Base-by-base conservation (phyloP, 257 asterid species). In the Buddleja alternifolia region DNA sequence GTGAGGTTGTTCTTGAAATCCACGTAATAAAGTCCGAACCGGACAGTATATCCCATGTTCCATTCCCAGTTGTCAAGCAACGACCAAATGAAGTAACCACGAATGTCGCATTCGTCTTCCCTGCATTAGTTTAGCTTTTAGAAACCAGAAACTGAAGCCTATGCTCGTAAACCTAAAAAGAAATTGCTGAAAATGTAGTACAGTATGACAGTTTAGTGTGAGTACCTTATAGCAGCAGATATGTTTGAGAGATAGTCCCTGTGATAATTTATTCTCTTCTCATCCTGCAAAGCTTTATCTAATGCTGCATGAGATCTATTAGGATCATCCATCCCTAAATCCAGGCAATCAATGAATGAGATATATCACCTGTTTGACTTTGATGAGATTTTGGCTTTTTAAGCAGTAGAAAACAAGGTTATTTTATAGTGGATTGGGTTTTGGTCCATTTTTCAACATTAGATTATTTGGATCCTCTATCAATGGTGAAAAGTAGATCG, bases 11-110 rank as follows among this genome's bases (percentile, higher is more conserved):
- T 89, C 72, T 79, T 85, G 86, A 83, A 92, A 75, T 92, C 96
- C 45, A 92, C 95, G 58, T 85, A 86, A 64, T 89, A 89, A 19
- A 92, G 73, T 3, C 98, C 98, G 48, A 89, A 92, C 15, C 96
- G 73, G 11, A 87, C 92, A 0, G 96, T 90, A 63, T 86, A 92
- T 6, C 97, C 97, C 85, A 84, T 71, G 85, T 92, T 90, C 98
- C 98, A 92, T 80, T 92, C 98, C 96, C 97, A 92, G 72, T 89
- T 90, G 73, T 90, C 98, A 1, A 92, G 88, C 81, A 92, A 78
- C 1, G 98, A 92, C 98, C 98, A 92, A 17, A 75, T 85, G 71
- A 92, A 92, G 61, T 90, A 92, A 0, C 97, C 98, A 0, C 81
- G 74, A 40, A 90, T 63, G 44, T 92, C 79, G 14, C 98, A 90